phyloP scores from a whole-genome alignment of 345 rosid genomes.

The Melastoma malabathricum region DNA sequence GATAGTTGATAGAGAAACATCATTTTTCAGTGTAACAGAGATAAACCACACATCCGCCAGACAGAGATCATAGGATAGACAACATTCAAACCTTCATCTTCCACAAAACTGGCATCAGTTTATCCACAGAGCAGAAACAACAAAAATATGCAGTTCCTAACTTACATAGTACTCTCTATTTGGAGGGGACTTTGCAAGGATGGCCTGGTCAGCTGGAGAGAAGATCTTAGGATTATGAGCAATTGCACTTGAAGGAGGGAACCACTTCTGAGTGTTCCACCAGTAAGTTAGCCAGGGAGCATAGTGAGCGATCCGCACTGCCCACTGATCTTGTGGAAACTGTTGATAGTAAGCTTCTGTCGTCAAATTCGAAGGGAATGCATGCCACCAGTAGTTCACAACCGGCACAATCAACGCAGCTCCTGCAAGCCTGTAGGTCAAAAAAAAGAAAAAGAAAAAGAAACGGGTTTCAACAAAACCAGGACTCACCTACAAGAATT shows the following conservation, averaged over 20 bases:
- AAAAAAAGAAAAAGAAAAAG: not conserved
- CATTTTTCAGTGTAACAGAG: no score
- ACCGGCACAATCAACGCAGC: slow-evolving; percentile 41
- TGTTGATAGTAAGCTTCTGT: slow-evolving; percentile 29
- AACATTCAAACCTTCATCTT: no score
- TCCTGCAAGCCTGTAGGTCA: slow-evolving; percentile 34
- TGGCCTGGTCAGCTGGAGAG: slow-evolving; percentile 27
- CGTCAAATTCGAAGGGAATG: slow-evolving; percentile 33
- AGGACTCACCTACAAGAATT: no score
- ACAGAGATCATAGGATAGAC: no score
- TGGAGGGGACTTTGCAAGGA: slow-evolving; percentile 13
- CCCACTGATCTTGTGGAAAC: slow-evolving; percentile 38
- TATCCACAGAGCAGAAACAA: no score
- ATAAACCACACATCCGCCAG: no score
- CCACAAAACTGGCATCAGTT: no score
- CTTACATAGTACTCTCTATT: not conserved
- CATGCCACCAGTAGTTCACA: slow-evolving; percentile 51
- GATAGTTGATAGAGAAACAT: no score
- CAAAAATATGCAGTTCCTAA: no score
- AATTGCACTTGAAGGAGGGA: slow-evolving; percentile 29
- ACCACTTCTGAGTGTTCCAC: slow-evolving; percentile 61
- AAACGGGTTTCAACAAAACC: not conserved
- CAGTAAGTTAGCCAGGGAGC: slow-evolving; percentile 54
- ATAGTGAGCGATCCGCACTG: slow-evolving; percentile 44
- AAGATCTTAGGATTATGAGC: slow-evolving; percentile 11